Evolutionary conservation across 1,139 yeast genomes (phyloP).

Genomic region (Kodamaea anthophila): DNA sequence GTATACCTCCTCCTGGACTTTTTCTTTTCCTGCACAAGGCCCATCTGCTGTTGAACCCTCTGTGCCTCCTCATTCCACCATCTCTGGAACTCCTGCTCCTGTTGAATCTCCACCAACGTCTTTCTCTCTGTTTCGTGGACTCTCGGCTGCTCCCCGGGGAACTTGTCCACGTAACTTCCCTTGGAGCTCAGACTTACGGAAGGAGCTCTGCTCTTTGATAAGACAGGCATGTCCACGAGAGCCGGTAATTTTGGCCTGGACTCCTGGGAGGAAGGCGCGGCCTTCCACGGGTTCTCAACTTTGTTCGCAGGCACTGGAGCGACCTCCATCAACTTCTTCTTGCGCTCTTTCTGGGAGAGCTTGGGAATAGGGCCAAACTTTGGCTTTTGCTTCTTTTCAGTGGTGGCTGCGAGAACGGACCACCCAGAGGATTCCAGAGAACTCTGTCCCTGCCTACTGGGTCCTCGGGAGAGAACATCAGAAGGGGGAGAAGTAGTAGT

Average conservation of each 20-base stretch:
- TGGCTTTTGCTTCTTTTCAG: conserved; percentile 18
- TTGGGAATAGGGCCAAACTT: conserved; percentile 32
- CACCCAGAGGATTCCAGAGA: conserved; percentile 16
- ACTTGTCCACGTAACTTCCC: conserved; percentile 3
- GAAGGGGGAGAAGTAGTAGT: background rate
- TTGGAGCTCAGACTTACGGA: too few species aligned
- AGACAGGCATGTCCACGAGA: conserved; percentile 1
- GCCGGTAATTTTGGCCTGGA: background rate
- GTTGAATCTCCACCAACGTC: conserved; percentile 63
- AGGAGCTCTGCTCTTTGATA: background rate
- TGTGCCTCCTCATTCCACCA: conserved; percentile 80
- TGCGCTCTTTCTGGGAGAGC: conserved; percentile 50
- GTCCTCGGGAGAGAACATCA: conserved; percentile 10
- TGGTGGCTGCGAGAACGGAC: conserved; percentile 10
- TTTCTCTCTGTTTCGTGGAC: conserved; percentile 21
- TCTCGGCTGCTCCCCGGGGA: too few species aligned
- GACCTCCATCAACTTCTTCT: conserved; percentile 19
- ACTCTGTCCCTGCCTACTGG: conserved; percentile 18
- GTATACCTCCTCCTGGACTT: too few species aligned
- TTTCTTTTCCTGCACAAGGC: too few species aligned
- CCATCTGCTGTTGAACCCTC: conserved; percentile 48
- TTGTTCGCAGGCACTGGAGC: background rate
- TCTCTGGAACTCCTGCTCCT: conserved; percentile 70
- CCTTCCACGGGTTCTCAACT: conserved; percentile 12
- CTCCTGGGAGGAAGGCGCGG: background rate